Evolutionary conservation across 2,329 filamentous ascomycete species (phyloP).

Genomic region (Penicillium paneum): DNA sequence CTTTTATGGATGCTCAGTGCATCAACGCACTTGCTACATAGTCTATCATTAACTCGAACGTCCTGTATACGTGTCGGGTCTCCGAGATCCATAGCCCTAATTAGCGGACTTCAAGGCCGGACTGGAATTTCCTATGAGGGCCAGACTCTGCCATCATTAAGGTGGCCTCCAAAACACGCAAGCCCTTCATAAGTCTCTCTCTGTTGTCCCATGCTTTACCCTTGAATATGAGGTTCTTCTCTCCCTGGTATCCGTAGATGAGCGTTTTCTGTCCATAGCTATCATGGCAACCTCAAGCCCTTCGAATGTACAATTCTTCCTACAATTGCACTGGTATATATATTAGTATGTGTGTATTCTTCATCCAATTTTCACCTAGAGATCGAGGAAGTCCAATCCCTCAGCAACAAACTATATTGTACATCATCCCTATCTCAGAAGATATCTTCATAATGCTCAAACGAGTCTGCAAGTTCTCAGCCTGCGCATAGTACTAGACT

Average conservation of each 20-base stretch:
- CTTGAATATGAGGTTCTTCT: background rate
- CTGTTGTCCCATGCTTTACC: too few relatives aligned
- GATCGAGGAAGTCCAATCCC: slow-evolving; percentile 30
- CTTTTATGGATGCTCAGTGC: background rate
- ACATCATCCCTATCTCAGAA: slow-evolving; percentile 27
- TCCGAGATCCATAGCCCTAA: too few relatives aligned
- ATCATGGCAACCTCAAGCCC: background rate
- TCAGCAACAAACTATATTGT: slow-evolving; percentile 25
- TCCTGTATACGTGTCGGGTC: background rate
- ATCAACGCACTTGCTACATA: background rate
- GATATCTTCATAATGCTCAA: slow-evolving; percentile 33
- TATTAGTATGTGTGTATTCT: too few relatives aligned
- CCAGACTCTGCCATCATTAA: too few relatives aligned
- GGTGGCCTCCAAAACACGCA: too few relatives aligned
- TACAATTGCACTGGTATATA: background rate
- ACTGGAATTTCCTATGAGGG: too few relatives aligned
- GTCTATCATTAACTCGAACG: background rate
- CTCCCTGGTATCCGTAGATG: too few relatives aligned
- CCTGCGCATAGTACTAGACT: slow-evolving; percentile 33
- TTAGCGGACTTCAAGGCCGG: too few relatives aligned
- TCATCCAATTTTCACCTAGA: background rate
- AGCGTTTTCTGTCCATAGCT: background rate
- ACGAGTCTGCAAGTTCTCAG: slow-evolving; percentile 26
- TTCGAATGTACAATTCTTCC: background rate
- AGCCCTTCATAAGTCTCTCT: too few relatives aligned